Conservation (phyloP, 1,139 yeast genomes). For the Geotrichum armillariae region DNA sequence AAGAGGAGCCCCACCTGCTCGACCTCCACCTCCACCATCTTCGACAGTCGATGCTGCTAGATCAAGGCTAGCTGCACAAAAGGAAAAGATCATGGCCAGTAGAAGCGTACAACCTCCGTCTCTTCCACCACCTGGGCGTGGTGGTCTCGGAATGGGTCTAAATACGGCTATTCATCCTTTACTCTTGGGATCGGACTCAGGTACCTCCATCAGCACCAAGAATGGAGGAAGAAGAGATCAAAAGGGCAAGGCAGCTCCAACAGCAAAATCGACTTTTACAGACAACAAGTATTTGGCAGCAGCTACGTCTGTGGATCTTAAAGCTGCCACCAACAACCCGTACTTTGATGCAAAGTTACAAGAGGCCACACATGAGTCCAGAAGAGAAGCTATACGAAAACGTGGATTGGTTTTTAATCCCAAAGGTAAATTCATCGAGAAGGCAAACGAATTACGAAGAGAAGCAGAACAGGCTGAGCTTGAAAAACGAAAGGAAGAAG, state of each 20-base stretch:
- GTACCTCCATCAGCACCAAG: slow-evolving; percentile 3
- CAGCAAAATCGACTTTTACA: slow-evolving; percentile 1
- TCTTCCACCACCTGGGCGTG: slow-evolving; percentile 7
- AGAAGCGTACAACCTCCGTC: background rate
- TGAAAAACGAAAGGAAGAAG: slow-evolving; percentile 33
- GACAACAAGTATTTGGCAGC: slow-evolving; percentile 8
- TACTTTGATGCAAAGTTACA: slow-evolving; percentile 49
- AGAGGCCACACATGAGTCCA: slow-evolving; percentile 28
- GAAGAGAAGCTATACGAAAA: slow-evolving; percentile 36
- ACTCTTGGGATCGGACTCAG: slow-evolving; percentile 36
- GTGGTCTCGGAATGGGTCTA: slow-evolving; percentile 43
- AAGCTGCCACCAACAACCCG: slow-evolving; percentile 40
- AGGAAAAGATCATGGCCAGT: slow-evolving; percentile 2
- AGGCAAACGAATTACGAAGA: slow-evolving; percentile 54
- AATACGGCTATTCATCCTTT: slow-evolving; percentile 63
- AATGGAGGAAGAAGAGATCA: background rate
- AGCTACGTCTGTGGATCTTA: slow-evolving; percentile 6
- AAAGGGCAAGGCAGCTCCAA: slow-evolving; percentile 1
- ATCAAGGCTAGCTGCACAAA: slow-evolving; percentile 12
- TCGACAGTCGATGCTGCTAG: slow-evolving; percentile 7
- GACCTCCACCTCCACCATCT: slow-evolving; percentile 11
- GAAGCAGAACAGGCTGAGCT: slow-evolving; percentile 41
- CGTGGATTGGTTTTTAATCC: slow-evolving; percentile 52
- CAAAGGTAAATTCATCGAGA: slow-evolving; percentile 60
- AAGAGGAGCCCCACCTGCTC: background rate